Evolutionary conservation across 2,329 filamentous ascomycete genomes (phyloP).

Genomic region (Davidsoniella virescens): DNA sequence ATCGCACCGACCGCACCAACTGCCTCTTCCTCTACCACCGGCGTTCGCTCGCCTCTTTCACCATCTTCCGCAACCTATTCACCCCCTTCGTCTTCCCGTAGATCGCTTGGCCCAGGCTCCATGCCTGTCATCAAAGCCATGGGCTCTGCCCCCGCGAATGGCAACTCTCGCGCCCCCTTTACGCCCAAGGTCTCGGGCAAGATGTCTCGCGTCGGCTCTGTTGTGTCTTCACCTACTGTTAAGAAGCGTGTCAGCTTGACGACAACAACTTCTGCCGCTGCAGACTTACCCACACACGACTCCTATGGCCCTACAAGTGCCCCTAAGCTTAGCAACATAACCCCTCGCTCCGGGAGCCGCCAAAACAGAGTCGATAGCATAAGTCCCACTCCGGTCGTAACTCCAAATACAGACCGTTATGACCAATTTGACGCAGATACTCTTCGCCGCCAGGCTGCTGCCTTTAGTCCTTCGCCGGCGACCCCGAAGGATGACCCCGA

Average conservation of each 20-base stretch:
- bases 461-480: slow-evolving; percentile 26
- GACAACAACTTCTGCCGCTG: background rate
- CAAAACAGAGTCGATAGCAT: slow-evolving; percentile 55
- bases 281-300: slow-evolving; percentile 27
- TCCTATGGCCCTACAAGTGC: slow-evolving; percentile 16
- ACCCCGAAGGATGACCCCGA: slow-evolving; percentile 21
- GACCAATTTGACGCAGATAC: slow-evolving; percentile 4
- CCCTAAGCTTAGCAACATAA: slow-evolving; percentile 45
- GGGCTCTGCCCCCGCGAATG: slow-evolving; percentile 2
- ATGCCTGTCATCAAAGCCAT: slow-evolving; percentile 11
- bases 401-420: slow-evolving; percentile 32
- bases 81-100: background rate
- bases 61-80: slow-evolving; percentile 30
- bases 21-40: slow-evolving; percentile 43
- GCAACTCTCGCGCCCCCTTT: slow-evolving; percentile 25
- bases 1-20: slow-evolving; percentile 20
- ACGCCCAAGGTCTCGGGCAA: slow-evolving; percentile 38
- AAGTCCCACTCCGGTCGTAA: slow-evolving; percentile 47
- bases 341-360: slow-evolving; percentile 60
- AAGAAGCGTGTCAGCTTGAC: slow-evolving; percentile 3
- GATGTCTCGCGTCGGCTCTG: slow-evolving; percentile 18
- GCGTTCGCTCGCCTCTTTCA: slow-evolving; percentile 31
- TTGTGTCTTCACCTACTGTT: background rate
- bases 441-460: slow-evolving; percentile 18
- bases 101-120: background rate